Evolutionary conservation across 1,284 basidiomycete genomes (phyloP).

Genomic region (Naganishia albida): DNA sequence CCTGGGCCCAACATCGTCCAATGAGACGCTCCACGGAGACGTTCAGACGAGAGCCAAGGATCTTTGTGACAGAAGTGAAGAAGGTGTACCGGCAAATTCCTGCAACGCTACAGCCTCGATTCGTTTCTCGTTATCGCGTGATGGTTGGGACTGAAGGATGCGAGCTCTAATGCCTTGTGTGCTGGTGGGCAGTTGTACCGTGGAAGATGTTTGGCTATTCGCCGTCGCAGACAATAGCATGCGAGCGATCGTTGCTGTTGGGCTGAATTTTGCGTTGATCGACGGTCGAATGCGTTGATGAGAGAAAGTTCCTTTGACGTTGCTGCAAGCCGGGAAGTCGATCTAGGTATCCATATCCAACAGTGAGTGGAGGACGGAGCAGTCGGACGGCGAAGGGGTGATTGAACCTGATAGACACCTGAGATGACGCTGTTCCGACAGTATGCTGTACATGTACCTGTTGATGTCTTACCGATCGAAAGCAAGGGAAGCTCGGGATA

Average conservation of each 20-base stretch:
- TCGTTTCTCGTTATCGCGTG: too few species aligned
- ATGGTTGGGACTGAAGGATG: not conserved
- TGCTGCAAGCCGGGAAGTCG: too few species aligned
- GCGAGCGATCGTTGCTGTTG: not conserved
- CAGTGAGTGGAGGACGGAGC: not conserved
- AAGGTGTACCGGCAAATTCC: too few species aligned
- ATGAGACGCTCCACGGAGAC: too few species aligned
- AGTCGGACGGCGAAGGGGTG: not conserved
- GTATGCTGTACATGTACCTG: not conserved
- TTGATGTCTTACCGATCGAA: conserved; percentile 4
- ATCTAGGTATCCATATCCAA: not conserved
- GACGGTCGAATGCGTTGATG: not conserved
- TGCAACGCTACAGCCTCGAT: too few species aligned
- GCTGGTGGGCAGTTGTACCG: not conserved
- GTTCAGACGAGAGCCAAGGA: too few species aligned
- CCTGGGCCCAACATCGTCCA: conserved; percentile 5
- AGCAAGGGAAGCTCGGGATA: not conserved
- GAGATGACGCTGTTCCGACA: conserved; percentile 4
- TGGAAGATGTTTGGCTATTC: not conserved
- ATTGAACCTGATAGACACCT: not conserved
- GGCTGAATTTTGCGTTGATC: not conserved
- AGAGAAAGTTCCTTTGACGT: too few species aligned
- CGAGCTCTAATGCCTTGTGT: not conserved
- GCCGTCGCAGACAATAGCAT: not conserved
- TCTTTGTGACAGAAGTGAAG: too few species aligned